Base-by-base conservation (phyloP, 1,284 basidiomycete species). In the Ustilago loliicola region DNA sequence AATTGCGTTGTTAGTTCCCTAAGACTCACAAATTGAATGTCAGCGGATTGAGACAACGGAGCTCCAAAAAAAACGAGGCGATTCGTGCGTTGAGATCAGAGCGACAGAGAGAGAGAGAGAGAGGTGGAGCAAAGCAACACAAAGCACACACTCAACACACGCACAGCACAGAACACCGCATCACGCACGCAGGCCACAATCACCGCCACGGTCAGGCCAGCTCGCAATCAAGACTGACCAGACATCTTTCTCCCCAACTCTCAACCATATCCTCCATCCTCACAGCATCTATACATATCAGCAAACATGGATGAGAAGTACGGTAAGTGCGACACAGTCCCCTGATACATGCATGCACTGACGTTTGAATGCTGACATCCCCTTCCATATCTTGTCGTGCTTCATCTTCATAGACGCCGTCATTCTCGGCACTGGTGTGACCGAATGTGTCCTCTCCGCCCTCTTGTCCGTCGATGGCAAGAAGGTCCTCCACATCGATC, bases 401-500 rank as follows among this genome's bases (percentile, higher is more conserved):
- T 59, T 45, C n/a, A 13, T 48, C n/a, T 32, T 23, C 34, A 38
- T 65, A 83, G 81, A 83, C 68, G 82, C 82, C 63, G 73, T 83
- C 48, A 83, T 88, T 58, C 85, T 87, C 62, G 96, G 96, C 80
- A 98, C 96, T 73, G 96, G 96, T 79, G 89, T 99, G 86, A 97
- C 96, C 63, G 97, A 99, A 88, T 99, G 97, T 89, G 96, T 99
- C 87, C 91, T 99, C 94, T 77, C 89, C 96, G 86, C 90, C 23
- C 78, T 86, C 25, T 69, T 99, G 82, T 99, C 96, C 32, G 96
- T 99, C 68, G 96, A 98, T 86, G 96, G 96, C 83, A 98, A 99
- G 90, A 99, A 99, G 90, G 97, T 99, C 80, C 91, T 99, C 50
- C 97, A 99, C 88, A 98, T 99, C 91, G 97, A 99, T 89, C 83